These are phyloP conservation scores for Cercophora scortea DNA, from an alignment of 495 filamentous ascomycete genomes.

Conservation along the genomic window DNA sequence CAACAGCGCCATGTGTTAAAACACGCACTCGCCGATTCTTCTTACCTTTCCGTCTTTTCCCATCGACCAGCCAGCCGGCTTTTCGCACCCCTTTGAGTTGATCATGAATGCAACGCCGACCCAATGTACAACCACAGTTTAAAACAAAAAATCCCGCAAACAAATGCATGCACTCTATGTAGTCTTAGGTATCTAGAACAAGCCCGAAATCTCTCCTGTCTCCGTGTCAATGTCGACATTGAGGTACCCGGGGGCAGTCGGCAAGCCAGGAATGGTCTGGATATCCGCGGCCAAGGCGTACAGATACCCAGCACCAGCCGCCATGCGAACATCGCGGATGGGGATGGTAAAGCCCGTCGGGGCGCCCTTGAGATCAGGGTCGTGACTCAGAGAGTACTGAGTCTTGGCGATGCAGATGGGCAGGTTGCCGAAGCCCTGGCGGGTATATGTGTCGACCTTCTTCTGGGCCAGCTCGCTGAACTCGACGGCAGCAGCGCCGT, in stretches of 20 bases:
- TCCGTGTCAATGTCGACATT: slow-evolving; percentile 92
- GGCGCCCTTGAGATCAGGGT: slow-evolving; percentile 90
- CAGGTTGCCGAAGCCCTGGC: slow-evolving; percentile 84
- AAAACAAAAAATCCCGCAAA: too few species aligned
- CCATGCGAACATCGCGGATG: slow-evolving; percentile 88
- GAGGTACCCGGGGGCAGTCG: slow-evolving; percentile 90
- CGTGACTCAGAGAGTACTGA: slow-evolving; percentile 93
- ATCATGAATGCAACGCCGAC: slow-evolving; percentile 4
- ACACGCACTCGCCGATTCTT: too few species aligned
- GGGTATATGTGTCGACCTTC: slow-evolving; percentile 90
- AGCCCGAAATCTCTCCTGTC: slow-evolving; percentile 90
- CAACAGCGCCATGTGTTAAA: too few species aligned
- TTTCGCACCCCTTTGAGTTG: not conserved
- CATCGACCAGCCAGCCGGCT: not conserved
- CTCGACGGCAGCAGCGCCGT: slow-evolving; percentile 83
- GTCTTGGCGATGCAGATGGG: slow-evolving; percentile 98
- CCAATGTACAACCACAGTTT: not conserved
- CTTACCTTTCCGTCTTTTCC: not conserved
- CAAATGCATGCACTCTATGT: too few species aligned
- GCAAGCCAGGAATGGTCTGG: slow-evolving; percentile 93
- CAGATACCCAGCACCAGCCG: slow-evolving; percentile 88
- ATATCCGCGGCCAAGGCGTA: slow-evolving; percentile 96
- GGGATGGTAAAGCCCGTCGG: slow-evolving; percentile 93
- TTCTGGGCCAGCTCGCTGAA: slow-evolving; percentile 90
- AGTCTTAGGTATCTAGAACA: slow-evolving; percentile 55